A percentile compares a stretch with the other conserved stretches of the same genome.
Evolutionary conservation across 2,329 filamentous ascomycete species (phyloP).

Genomic region (Aspergillus sp.): DNA sequence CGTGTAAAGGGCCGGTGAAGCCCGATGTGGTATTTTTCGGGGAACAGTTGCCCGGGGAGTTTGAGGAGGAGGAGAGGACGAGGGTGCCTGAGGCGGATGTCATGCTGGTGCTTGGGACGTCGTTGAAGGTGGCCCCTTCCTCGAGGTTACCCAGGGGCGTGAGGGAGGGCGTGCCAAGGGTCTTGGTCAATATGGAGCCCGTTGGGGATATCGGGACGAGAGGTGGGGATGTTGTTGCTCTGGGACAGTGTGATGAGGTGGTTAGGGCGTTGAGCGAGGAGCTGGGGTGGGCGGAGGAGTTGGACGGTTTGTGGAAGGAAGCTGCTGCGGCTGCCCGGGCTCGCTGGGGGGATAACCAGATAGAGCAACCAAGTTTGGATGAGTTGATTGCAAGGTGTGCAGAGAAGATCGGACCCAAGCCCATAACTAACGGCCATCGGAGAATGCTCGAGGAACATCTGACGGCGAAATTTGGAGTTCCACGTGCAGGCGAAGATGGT

Average conservation of each 20-base stretch:
- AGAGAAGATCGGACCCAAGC: conserved; percentile 42
- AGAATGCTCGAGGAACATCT: conserved; percentile 24
- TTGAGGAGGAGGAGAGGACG: conserved; percentile 49
- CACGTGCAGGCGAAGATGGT: no score
- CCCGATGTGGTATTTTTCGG: conserved; percentile 85
- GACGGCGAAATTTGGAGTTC: conserved; percentile 11
- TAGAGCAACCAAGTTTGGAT: conserved; percentile 39
- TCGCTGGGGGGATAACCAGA: conserved; percentile 44
- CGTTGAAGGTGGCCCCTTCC: conserved; percentile 71
- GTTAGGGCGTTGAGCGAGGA: conserved; percentile 63
- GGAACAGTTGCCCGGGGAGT: conserved; percentile 54
- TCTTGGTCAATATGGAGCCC: conserved; percentile 71
- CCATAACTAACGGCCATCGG: conserved; percentile 33
- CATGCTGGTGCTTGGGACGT: conserved; percentile 70
- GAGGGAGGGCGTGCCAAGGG: conserved; percentile 51
- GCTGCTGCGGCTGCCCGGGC: conserved; percentile 40
- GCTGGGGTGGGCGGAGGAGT: conserved; percentile 70
- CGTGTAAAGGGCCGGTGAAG: conserved; percentile 67
- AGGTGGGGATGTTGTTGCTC: conserved; percentile 64
- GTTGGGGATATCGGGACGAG: conserved; percentile 67
- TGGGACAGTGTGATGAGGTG: conserved; percentile 68
- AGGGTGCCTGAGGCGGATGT: conserved; percentile 55
- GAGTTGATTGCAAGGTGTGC: conserved; percentile 43
- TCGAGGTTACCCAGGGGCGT: conserved; percentile 61
- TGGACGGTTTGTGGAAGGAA: conserved; percentile 61